Evolutionary conservation across 2,329 filamentous ascomycete genomes (phyloP).

Genomic region (Pseudogymnoascus sp.): DNA sequence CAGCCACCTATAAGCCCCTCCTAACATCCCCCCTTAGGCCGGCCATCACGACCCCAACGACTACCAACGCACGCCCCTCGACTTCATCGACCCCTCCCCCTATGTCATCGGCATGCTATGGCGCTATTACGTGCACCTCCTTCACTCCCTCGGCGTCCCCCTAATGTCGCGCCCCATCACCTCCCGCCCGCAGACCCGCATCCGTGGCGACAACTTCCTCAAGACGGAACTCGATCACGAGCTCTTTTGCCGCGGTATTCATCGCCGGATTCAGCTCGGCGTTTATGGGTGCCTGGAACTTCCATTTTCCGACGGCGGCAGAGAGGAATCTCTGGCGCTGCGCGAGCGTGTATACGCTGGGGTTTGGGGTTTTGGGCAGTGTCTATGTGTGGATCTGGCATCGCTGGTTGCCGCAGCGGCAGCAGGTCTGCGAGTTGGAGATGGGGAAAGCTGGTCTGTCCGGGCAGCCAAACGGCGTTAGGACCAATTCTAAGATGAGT

Average conservation of each 20-base stretch:
- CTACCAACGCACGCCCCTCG: slow-evolving; percentile 28
- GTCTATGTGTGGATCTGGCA: neutral
- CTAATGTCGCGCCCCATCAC: neutral
- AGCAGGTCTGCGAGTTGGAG: neutral
- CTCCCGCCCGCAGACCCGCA: neutral
- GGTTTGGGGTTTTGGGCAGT: neutral
- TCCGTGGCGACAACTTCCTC: slow-evolving; percentile 2
- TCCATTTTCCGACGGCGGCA: slow-evolving; percentile 10
- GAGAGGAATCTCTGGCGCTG: slow-evolving; percentile 12
- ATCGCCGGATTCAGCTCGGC: neutral
- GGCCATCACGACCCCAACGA: neutral
- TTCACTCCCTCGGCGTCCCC: slow-evolving; percentile 12
- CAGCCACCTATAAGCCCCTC: neutral
- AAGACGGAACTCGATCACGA: neutral
- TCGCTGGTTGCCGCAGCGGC: neutral
- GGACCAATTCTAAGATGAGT: neutral
- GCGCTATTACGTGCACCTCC: slow-evolving; percentile 17
- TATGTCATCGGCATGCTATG: slow-evolving; percentile 15
- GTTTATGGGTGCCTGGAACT: slow-evolving; percentile 11
- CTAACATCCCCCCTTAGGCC: neutral
- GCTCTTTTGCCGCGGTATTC: slow-evolving; percentile 1
- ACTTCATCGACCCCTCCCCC: slow-evolving; percentile 25
- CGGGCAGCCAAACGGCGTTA: neutral
- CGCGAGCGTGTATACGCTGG: slow-evolving; percentile 1
- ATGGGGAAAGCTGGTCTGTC: neutral